Percentiles rank a stretch among this genome's conserved stretches.
Conservation (phyloP, 2,329 filamentous ascomycete species). For the Mariannaea sp. region DNA sequence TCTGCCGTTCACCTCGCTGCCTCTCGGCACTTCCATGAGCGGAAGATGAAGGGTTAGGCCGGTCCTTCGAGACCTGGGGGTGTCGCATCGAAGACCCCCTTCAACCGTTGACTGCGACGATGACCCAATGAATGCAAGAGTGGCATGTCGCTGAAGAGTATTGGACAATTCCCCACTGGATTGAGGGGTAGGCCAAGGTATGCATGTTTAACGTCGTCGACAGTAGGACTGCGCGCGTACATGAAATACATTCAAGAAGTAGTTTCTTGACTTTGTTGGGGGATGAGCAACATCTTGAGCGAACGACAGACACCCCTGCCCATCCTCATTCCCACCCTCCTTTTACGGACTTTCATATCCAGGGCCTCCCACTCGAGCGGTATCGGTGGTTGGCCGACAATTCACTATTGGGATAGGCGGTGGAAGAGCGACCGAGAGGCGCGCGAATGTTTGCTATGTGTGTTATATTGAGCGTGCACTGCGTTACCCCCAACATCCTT, state of each 20-base stretch:
- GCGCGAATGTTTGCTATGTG: conserved; percentile 10
- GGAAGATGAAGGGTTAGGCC: conserved; percentile 2
- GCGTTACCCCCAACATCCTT: conserved; percentile 5
- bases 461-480: conserved; percentile 9
- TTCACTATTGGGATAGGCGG: conserved; percentile 5
- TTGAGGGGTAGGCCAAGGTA: conserved; percentile 38
- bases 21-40: conserved; percentile 17
- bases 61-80: not conserved
- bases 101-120: conserved; percentile 22
- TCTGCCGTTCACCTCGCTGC: conserved; percentile 9
- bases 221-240: too few species aligned
- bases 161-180: conserved; percentile 38
- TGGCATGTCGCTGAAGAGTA: conserved; percentile 35
- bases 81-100: conserved; percentile 11
- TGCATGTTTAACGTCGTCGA: too few species aligned
- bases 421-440: not conserved
- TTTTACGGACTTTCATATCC: conserved; percentile 8
- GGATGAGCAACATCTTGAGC: conserved; percentile 8
- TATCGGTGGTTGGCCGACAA: conserved; percentile 23
- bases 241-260: too few species aligned
- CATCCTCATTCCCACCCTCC: conserved; percentile 13
- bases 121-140: conserved; percentile 27
- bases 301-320: conserved; percentile 15
- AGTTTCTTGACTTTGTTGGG: too few species aligned
- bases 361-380: conserved; percentile 4